A percentile compares a stretch with the other conserved stretches of the same genome.
phyloP scores from a whole-genome alignment of 345 rosid genomes.

The Boechera stricta region DNA sequence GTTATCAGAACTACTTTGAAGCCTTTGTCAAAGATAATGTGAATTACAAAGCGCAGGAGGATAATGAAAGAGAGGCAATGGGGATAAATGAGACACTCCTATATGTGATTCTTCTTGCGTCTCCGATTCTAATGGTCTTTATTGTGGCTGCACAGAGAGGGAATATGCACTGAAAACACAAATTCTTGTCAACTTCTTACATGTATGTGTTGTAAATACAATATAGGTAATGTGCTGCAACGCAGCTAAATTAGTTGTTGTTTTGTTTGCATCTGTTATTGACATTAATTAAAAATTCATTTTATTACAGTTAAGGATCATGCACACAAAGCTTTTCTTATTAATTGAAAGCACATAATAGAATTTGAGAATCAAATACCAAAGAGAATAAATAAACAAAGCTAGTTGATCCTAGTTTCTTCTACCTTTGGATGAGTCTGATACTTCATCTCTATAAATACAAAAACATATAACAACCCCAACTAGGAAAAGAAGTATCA shows the following conservation, averaged over 20 bases:
- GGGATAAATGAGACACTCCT: slow-evolving; percentile 63
- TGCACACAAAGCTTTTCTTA: neutral
- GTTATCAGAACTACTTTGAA: slow-evolving; percentile 74
- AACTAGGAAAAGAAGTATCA: neutral
- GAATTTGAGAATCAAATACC: slow-evolving; percentile 4
- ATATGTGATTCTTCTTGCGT: slow-evolving; percentile 66
- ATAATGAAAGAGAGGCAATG: slow-evolving; percentile 43
- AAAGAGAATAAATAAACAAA: slow-evolving; percentile 12
- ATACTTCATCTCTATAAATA: slow-evolving; percentile 15
- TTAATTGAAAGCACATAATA: slow-evolving; percentile 23
- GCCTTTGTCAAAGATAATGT: slow-evolving; percentile 63
- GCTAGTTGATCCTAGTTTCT: slow-evolving; percentile 15
- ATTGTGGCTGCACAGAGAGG: slow-evolving; percentile 62
- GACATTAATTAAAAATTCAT: slow-evolving; percentile 10
- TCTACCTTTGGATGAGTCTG: slow-evolving; percentile 18
- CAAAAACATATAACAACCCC: slow-evolving; percentile 16
- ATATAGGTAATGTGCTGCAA: slow-evolving; percentile 31
- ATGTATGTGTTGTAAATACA: slow-evolving; percentile 34
- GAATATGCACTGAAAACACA: slow-evolving; percentile 34
- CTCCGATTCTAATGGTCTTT: slow-evolving; percentile 68
- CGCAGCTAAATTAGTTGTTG: slow-evolving; percentile 9
- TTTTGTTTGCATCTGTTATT: slow-evolving; percentile 9
- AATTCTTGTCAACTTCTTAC: slow-evolving; percentile 29
- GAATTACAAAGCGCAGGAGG: slow-evolving; percentile 45
- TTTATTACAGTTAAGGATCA: slow-evolving; percentile 27